A percentile compares a stretch with the other conserved stretches of the same genome.
phyloP scores from a whole-genome alignment of 495 filamentous ascomycete species.

The Lasiosphaeria hispida region DNA sequence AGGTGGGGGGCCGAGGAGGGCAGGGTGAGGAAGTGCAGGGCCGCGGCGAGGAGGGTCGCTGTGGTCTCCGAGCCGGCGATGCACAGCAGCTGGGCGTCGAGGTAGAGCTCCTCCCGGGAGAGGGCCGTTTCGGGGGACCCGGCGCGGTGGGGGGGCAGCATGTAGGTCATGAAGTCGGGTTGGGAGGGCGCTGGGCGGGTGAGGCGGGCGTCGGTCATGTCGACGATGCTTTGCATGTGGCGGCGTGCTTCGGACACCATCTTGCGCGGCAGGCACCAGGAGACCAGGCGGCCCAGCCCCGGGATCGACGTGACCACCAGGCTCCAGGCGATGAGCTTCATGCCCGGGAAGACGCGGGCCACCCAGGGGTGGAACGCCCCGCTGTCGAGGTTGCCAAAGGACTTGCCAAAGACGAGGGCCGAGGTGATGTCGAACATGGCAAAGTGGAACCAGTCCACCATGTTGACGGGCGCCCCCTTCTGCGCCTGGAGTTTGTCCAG shows the following conservation, averaged over 20 bases:
- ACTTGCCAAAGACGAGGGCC: slow-evolving; percentile 55
- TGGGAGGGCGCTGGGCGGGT: slow-evolving; percentile 31
- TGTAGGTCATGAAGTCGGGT: slow-evolving; percentile 25
- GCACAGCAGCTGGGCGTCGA: slow-evolving; percentile 25
- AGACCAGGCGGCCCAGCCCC: slow-evolving; percentile 9
- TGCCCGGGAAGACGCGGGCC: slow-evolving; percentile 12
- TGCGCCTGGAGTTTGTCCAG: slow-evolving; percentile 3
- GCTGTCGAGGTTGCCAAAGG: slow-evolving; percentile 50
- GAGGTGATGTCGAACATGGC: slow-evolving; percentile 59
- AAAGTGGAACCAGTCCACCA: slow-evolving; percentile 55
- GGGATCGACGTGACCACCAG: slow-evolving; percentile 10
- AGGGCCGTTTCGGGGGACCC: neutral
- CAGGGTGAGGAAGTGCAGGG: slow-evolving; percentile 48
- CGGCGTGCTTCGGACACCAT: slow-evolving; percentile 10
- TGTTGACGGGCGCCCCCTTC: slow-evolving; percentile 26
- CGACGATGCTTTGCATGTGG: slow-evolving; percentile 15
- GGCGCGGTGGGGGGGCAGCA: slow-evolving; percentile 4
- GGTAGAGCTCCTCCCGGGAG: slow-evolving; percentile 12
- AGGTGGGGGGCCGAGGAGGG: slow-evolving; percentile 34
- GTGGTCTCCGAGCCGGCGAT: slow-evolving; percentile 52
- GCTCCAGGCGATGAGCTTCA: slow-evolving; percentile 17
- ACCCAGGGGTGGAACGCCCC: slow-evolving; percentile 49
- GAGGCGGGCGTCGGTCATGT: slow-evolving; percentile 13
- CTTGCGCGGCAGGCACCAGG: slow-evolving; percentile 6
- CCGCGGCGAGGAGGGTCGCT: slow-evolving; percentile 46